Base-by-base conservation (phyloP, 768 basidiomycete species). In the Termitomyces sp. region DNA sequence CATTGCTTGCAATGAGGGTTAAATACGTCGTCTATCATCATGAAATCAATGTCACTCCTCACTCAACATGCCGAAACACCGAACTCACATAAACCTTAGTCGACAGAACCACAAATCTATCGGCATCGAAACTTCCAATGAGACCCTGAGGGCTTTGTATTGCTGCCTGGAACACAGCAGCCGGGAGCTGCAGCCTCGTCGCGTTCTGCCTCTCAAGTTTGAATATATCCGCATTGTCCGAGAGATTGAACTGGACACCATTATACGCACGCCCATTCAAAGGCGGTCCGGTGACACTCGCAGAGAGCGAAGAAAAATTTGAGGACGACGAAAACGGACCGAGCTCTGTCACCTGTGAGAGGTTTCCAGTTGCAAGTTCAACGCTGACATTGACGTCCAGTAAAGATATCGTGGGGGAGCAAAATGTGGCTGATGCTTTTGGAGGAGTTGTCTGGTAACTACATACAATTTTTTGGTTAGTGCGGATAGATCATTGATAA, bases 221-320 rank as follows among this genome's bases (percentile, higher is more conserved):
- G 47, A 78, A 78, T 53, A 66, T 63, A 62, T 79, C 76, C 5
- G 71, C 68, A 51, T 70, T 67, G 50, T 70, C 67, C 2, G 63
- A 65, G 49, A 80, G 54, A 49, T 78, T 70, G 64, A 83, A 83
- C 38, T 69, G 68, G 49, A 84, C 69, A 0, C 81, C 83, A 58
- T 83, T 84, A 63, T 81, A 82, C 14, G 79, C 76, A 9, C 66
- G 70, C 17, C 78, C 76, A 42, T 73, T 65, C 40, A 82, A 62
- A 5, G 78, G 75, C 4, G 64, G 49, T 1, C 75, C 76, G 1
- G 79, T 80, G 53, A 81, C 62, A 54, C 77, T 81, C 3, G 68
- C 73, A 6, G 77, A 66, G 9, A 70, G 60, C 2, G 72, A 67
- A 0, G 76, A 72, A 58, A 76, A 76, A 46, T 69, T 70, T 1